Percentiles rank a stretch among this genome's conserved stretches.
Evolutionary conservation across 2,329 filamentous ascomycete genomes (phyloP).

Genomic region (Fusarium sp.): DNA sequence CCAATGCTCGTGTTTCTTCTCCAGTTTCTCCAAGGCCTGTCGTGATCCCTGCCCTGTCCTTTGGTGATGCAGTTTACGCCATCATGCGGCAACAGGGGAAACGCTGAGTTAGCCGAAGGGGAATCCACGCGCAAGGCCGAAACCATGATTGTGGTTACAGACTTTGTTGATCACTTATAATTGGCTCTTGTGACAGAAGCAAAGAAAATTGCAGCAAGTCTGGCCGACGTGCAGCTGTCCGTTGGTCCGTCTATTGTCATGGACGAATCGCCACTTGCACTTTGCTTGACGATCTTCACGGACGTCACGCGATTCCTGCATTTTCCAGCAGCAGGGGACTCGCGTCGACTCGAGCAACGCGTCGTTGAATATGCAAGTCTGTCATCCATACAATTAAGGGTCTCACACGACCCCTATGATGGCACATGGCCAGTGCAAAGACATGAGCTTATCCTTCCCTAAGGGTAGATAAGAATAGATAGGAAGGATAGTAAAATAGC

Average conservation of each 20-base stretch:
- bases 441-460: not conserved
- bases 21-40: slow-evolving; percentile 27
- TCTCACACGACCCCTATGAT: not conserved
- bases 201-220: not conserved
- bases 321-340: not conserved
- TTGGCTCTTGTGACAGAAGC: not conserved
- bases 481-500: not conserved
- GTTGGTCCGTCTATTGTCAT: not conserved
- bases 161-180: not conserved
- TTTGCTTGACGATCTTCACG: not conserved
- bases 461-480: not conserved
- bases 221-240: not conserved
- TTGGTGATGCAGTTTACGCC: slow-evolving; percentile 3
- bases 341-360: not conserved
- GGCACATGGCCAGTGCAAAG: not conserved
- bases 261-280: not conserved
- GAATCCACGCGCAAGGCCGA: not conserved
- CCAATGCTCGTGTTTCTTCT: slow-evolving; percentile 30
- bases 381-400: not conserved
- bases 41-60: slow-evolving; percentile 12
- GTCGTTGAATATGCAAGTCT: not conserved
- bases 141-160: not conserved
- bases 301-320: not conserved
- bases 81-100: not conserved
- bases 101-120: not conserved